Conservation (phyloP, 441 rosid genomes). For the Syzygium malaccense region DNA sequence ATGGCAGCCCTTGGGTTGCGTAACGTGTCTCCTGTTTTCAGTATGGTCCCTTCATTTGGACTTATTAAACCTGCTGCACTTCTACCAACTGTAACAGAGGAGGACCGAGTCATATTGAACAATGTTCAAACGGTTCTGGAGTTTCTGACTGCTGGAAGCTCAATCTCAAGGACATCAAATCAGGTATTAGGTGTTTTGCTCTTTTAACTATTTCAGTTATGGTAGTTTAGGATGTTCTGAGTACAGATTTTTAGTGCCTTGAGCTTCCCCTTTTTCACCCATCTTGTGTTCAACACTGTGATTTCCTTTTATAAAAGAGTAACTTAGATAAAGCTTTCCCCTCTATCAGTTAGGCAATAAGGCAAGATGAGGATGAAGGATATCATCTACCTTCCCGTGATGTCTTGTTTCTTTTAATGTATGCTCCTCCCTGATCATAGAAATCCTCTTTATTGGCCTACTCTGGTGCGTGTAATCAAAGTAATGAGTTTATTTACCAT, state of each 20-base stretch:
- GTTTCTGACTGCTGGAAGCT: slow-evolving; percentile 74
- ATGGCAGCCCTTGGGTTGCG: slow-evolving; percentile 61
- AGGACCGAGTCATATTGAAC: slow-evolving; percentile 62
- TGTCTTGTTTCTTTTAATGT: background rate
- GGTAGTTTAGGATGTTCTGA: background rate
- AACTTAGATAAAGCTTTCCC: background rate
- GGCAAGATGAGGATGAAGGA: background rate
- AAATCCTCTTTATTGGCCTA: background rate
- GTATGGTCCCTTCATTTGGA: slow-evolving; percentile 72
- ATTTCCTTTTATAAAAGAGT: background rate
- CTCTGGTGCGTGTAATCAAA: background rate
- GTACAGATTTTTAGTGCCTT: background rate
- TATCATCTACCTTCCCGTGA: background rate
- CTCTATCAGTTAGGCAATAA: background rate
- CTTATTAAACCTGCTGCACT: slow-evolving; percentile 71
- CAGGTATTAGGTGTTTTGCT: slow-evolving; percentile 38
- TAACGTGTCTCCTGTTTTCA: slow-evolving; percentile 64
- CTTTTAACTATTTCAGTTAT: background rate
- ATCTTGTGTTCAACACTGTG: background rate
- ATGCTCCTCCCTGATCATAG: background rate
- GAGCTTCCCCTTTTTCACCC: background rate
- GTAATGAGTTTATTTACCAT: background rate
- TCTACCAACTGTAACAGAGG: slow-evolving; percentile 76
- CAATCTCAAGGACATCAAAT: slow-evolving; percentile 42
- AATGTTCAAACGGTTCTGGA: slow-evolving; percentile 75